A percentile compares a stretch with the other conserved stretches of the same genome.
Evolutionary conservation across 805 yeast species (phyloP).

Genomic region (Ogataea pignaliae): DNA sequence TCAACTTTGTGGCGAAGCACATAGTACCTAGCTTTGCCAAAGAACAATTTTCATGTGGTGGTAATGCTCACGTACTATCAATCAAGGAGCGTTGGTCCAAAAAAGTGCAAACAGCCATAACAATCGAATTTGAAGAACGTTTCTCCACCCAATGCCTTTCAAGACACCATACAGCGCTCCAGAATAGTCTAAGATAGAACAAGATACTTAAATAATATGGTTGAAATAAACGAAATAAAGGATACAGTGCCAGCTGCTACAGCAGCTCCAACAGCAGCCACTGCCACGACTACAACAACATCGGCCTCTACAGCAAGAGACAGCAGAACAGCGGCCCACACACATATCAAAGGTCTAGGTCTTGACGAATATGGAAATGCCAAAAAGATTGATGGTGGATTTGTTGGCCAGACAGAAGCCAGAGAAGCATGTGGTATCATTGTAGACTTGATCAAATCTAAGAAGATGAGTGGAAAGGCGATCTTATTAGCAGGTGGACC

Average conservation of each 20-base stretch:
- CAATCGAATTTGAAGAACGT: too few species aligned
- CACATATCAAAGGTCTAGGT: constrained; percentile 96
- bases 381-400: constrained; percentile 78
- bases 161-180: too few species aligned
- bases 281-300: constrained; percentile 7
- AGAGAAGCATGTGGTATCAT: constrained; percentile 95
- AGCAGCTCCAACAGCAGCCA: constrained; percentile 7
- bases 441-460: constrained; percentile 87
- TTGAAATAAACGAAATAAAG: constrained; percentile 72
- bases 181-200: too few species aligned
- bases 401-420: constrained; percentile 96
- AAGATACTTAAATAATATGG: constrained; percentile 40
- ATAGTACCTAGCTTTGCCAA: too few species aligned
- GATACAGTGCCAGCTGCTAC: constrained; percentile 30
- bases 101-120: too few species aligned
- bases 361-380: constrained; percentile 88
- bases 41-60: too few species aligned
- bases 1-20: too few species aligned
- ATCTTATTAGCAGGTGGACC: constrained; percentile 97
- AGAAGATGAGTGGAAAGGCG: constrained; percentile 95
- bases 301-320: constrained; percentile 20
- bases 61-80: too few species aligned
- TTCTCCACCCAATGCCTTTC: too few species aligned
- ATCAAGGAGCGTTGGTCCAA: too few species aligned
- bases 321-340: constrained; percentile 75